A percentile compares a stretch with the other conserved stretches of the same genome.
Evolutionary conservation across 192 early-diverging fungal species (phyloP).

Genomic region (Entophlyctis luteolus): DNA sequence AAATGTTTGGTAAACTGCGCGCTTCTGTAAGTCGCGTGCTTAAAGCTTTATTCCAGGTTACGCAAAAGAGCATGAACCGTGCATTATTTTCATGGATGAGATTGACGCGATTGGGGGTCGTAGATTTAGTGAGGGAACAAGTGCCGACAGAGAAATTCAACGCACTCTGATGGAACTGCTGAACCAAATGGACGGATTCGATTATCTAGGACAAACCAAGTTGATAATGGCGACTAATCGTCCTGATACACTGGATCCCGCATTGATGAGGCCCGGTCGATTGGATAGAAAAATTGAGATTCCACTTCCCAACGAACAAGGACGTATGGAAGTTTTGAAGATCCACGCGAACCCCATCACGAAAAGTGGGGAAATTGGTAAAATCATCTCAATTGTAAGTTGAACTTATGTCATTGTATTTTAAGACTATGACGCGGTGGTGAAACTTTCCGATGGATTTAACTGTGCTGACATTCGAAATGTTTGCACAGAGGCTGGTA

Average conservation of each 20-base stretch:
- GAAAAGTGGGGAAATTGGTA: constrained; percentile 94
- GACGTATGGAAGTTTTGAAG: constrained; percentile 93
- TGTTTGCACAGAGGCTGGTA: constrained; percentile 96
- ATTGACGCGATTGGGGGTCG: constrained; percentile 99
- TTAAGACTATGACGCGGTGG: constrained; percentile 93
- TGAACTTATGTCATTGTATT: background rate
- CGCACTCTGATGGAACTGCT: constrained; percentile 98
- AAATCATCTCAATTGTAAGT: background rate
- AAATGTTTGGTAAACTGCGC: constrained; percentile 88
- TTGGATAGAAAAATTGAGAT: constrained; percentile 99
- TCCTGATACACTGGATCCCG: constrained; percentile 97
- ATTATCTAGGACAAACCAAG: constrained; percentile 95
- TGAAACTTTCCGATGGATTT: constrained; percentile 96
- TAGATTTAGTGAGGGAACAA: constrained; percentile 97
- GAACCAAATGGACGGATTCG: constrained; percentile 99
- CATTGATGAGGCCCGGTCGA: constrained; percentile 92
- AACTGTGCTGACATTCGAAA: constrained; percentile 99
- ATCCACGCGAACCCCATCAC: constrained; percentile 91
- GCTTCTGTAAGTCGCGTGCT: background rate
- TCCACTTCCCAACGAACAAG: constrained; percentile 97
- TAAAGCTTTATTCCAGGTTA: constrained; percentile 52
- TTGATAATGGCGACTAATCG: constrained; percentile 99
- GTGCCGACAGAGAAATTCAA: constrained; percentile 99
- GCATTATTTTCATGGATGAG: constrained; percentile 99
- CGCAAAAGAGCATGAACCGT: constrained; percentile 98